Evolutionary conservation across 2,329 filamentous ascomycete species (phyloP).

Genomic region (Trichoderma citrinoviride): DNA sequence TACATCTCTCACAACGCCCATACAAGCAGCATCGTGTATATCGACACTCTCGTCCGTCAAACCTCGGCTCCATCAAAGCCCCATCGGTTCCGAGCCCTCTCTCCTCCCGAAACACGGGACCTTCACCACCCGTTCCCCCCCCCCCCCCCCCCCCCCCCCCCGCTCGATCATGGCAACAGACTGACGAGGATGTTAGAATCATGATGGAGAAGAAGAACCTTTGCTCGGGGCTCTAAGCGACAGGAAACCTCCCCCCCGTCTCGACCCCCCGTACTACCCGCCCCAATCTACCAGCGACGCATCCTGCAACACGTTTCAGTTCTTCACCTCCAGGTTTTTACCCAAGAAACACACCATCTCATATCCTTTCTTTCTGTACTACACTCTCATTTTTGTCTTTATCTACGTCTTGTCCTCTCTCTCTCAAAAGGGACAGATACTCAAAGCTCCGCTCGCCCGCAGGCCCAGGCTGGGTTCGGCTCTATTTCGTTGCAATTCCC

Average conservation of each 20-base stretch:
- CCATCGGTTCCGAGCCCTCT: too few species aligned
- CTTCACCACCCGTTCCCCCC: too few species aligned
- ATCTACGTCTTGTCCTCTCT: too few species aligned
- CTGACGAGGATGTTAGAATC: background rate
- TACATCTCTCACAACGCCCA: too few species aligned
- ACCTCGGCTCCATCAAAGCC: too few species aligned
- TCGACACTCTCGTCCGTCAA: too few species aligned
- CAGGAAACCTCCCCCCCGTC: background rate
- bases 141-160: too few species aligned
- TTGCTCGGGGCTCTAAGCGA: background rate
- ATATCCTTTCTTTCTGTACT: too few species aligned
- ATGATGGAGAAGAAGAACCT: background rate
- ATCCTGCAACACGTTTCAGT: background rate
- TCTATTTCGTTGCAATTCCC: conserved; percentile 16
- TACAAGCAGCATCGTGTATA: too few species aligned
- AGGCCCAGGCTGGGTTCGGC: background rate
- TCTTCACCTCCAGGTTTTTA: background rate
- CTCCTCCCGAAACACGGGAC: too few species aligned
- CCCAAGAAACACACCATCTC: background rate
- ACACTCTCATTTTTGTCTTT: too few species aligned
- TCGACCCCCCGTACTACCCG: background rate
- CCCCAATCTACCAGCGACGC: conserved; percentile 1
- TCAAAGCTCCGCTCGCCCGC: background rate
- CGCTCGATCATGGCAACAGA: background rate
- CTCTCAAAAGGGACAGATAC: background rate